phyloP scores from a whole-genome alignment of 2,329 filamentous ascomycete species.

The Neonectria ditissima region DNA sequence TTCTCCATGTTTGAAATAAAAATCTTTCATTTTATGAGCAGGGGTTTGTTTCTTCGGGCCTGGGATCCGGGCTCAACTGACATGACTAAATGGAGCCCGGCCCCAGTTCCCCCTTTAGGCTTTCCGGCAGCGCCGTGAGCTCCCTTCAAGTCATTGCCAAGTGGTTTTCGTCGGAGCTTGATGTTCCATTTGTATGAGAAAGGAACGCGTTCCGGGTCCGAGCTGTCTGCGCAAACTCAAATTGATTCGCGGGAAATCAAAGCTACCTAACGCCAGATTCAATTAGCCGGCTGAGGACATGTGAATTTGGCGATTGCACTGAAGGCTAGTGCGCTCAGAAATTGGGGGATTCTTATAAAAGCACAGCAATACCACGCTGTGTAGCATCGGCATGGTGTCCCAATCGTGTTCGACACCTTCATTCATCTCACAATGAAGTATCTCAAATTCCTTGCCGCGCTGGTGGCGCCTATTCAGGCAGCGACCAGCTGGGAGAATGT shows the following conservation, averaged over 20 bases:
- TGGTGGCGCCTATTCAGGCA: constrained; percentile 43
- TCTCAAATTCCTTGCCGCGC: constrained; percentile 14
- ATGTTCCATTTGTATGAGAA: constrained; percentile 6
- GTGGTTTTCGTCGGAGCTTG: neutral
- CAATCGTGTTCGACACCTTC: neutral
- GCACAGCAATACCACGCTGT: neutral
- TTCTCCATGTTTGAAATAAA: neutral
- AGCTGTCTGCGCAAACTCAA: neutral
- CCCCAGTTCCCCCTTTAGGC: neutral
- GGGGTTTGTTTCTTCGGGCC: neutral
- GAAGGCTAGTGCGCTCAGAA: too few relatives aligned
- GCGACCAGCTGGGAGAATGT: constrained; percentile 61
- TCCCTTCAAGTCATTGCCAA: neutral
- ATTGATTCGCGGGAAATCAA: constrained; percentile 3
- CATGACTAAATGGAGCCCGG: neutral
- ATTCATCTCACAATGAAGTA: constrained; percentile 18
- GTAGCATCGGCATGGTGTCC: neutral
- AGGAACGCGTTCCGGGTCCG: neutral
- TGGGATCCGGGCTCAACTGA: neutral
- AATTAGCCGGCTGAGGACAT: neutral
- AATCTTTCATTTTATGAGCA: neutral
- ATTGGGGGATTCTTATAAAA: too few relatives aligned
- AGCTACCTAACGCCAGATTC: neutral
- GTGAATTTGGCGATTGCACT: too few relatives aligned
- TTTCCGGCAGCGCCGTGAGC: neutral